A percentile compares a stretch with the other conserved stretches of the same genome.
These are phyloP conservation scores for Syzygium syzygioides DNA, from an alignment of 441 rosid species.

Conservation along the genomic window DNA sequence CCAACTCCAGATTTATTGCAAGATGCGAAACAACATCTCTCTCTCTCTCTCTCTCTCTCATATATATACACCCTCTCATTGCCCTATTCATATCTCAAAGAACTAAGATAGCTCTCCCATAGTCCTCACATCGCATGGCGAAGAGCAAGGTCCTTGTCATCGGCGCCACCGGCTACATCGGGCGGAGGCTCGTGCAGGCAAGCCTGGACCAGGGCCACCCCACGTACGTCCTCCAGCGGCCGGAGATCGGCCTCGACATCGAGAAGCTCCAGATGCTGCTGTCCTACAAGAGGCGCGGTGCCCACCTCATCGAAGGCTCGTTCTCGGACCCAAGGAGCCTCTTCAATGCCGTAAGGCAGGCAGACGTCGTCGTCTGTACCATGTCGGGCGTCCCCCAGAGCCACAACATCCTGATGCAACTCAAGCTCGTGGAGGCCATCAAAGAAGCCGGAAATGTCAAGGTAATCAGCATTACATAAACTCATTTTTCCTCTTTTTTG, in stretches of 20 bases:
- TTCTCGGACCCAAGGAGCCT: not conserved
- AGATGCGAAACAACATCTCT: not conserved
- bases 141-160: not conserved
- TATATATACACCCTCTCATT: not conserved
- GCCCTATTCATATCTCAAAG: not conserved
- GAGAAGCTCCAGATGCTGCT: not conserved
- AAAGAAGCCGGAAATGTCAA: not conserved
- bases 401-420: not conserved
- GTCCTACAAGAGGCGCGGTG: not conserved
- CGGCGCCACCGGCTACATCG: not conserved
- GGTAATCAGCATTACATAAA: not conserved
- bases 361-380: not conserved
- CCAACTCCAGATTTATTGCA: not conserved
- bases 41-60: not conserved
- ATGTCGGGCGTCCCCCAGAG: not conserved
- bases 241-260: not conserved
- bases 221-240: not conserved
- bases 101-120: not conserved
- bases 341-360: not conserved
- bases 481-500: not conserved
- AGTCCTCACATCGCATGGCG: not conserved
- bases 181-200: not conserved
- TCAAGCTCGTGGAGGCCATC: not conserved
- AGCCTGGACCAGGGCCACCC: not conserved
- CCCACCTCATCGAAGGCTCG: not conserved